A percentile compares a stretch with the other conserved stretches of the same genome.
Conservation (phyloP, 495 filamentous ascomycete species). For the Xylaria bambusicola region DNA sequence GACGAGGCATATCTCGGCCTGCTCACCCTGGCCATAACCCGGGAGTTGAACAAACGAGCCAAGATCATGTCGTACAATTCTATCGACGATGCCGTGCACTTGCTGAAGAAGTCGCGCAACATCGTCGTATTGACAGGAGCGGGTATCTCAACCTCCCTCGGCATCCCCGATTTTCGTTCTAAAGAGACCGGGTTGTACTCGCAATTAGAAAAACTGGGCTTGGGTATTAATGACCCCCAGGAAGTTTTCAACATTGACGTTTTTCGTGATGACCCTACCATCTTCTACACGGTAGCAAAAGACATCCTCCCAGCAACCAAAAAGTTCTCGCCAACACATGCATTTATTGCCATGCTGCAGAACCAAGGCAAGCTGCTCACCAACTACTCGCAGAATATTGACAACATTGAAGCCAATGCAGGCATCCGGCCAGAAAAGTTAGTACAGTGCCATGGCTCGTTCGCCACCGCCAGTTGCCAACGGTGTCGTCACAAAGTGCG, state of each 20-base stretch:
- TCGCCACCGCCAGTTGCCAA: conserved; percentile 87
- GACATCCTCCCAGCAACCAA: conserved; percentile 80
- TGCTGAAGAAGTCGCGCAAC: conserved; percentile 74
- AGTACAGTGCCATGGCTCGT: conserved; percentile 94
- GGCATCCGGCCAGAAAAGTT: conserved; percentile 83
- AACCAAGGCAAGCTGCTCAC: conserved; percentile 87
- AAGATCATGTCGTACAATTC: conserved; percentile 84
- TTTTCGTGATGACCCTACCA: conserved; percentile 82
- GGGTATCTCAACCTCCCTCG: conserved; percentile 87
- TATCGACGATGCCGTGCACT: conserved; percentile 79
- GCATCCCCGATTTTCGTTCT: conserved; percentile 86
- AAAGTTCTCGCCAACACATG: conserved; percentile 84
- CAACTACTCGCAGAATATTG: conserved; percentile 98
- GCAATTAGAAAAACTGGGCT: conserved; percentile 66
- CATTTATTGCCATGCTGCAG: conserved; percentile 93
- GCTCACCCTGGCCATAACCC: conserved; percentile 72
- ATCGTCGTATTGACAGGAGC: conserved; percentile 94
- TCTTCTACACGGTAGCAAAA: conserved; percentile 90
- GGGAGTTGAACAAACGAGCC: conserved; percentile 79
- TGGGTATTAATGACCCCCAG: conserved; percentile 77
- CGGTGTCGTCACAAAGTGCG: conserved; percentile 76
- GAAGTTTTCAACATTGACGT: conserved; percentile 90
- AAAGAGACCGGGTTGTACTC: conserved; percentile 87
- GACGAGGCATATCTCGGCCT: conserved; percentile 76
- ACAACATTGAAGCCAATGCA: conserved; percentile 89